Conservation (phyloP, 2,329 filamentous ascomycete species). For the Hypocrella siamensis region DNA sequence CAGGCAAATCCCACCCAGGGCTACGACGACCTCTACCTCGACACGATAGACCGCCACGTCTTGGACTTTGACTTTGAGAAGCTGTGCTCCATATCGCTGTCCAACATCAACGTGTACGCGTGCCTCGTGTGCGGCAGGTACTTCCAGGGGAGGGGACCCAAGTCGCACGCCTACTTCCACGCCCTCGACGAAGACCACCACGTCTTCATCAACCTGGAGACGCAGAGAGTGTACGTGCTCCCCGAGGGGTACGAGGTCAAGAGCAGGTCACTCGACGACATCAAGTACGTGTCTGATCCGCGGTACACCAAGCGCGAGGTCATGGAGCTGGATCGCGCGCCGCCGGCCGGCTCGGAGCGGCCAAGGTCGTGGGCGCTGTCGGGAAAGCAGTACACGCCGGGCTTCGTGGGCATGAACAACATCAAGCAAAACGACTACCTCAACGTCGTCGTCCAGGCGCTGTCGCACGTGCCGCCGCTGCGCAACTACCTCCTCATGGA, state of each 20-base stretch:
- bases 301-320: constrained; percentile 71
- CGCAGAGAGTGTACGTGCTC: constrained; percentile 77
- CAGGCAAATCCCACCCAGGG: constrained; percentile 71
- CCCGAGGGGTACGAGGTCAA: constrained; percentile 95
- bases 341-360: constrained; percentile 37
- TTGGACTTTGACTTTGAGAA: constrained; percentile 99
- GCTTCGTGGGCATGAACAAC: constrained; percentile 98
- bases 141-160: constrained; percentile 83
- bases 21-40: constrained; percentile 91
- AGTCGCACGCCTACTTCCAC: constrained; percentile 95
- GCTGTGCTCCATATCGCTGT: constrained; percentile 86
- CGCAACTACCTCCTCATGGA: constrained; percentile 88
- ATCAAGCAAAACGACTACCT: constrained; percentile 99
- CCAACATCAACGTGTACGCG: constrained; percentile 97
- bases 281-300: constrained; percentile 94
- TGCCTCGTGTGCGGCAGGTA: constrained; percentile 97
- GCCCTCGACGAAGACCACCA: constrained; percentile 90
- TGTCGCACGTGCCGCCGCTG: constrained; percentile 78
- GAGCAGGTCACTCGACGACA: constrained; percentile 89
- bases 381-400: constrained; percentile 77
- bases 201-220: constrained; percentile 96
- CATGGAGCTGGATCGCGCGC: constrained; percentile 51
- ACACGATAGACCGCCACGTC: constrained; percentile 85
- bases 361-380: constrained; percentile 39
- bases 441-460: constrained; percentile 83